Percentiles rank a stretch among this genome's conserved stretches.
phyloP scores from a whole-genome alignment of 805 yeast species.

The Candida jianshihensis region DNA sequence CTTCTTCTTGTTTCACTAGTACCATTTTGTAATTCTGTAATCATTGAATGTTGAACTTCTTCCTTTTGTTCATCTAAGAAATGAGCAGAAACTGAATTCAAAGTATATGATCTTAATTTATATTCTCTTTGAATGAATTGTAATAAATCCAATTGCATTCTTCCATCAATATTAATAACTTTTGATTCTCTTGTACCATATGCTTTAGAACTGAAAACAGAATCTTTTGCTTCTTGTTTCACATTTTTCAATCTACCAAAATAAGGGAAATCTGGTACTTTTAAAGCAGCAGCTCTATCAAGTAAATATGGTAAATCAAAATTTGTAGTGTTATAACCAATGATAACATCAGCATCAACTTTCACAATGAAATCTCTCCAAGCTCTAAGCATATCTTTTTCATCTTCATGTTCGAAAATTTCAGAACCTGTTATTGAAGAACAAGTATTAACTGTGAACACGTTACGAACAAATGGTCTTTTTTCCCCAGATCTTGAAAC shows the following conservation, averaged over 20 bases:
- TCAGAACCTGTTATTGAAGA: slow-evolving; percentile 92
- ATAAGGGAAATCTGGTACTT: slow-evolving; percentile 63
- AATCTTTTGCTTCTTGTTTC: slow-evolving; percentile 72
- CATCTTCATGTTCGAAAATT: slow-evolving; percentile 67
- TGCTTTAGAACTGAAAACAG: slow-evolving; percentile 88
- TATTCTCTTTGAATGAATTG: slow-evolving; percentile 94
- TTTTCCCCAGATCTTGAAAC: slow-evolving; percentile 76
- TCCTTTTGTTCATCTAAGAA: slow-evolving; percentile 94
- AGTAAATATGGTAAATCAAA: slow-evolving; percentile 92
- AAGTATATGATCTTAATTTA: slow-evolving; percentile 87
- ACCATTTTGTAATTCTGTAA: slow-evolving; percentile 91
- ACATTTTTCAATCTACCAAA: slow-evolving; percentile 70
- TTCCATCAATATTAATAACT: slow-evolving; percentile 87
- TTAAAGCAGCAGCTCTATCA: slow-evolving; percentile 76
- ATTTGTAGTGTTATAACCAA: slow-evolving; percentile 92
- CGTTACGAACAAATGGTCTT: slow-evolving; percentile 90
- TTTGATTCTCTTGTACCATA: slow-evolving; percentile 94
- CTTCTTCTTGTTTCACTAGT: slow-evolving; percentile 88
- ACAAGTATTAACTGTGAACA: slow-evolving; percentile 88
- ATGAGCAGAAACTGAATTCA: slow-evolving; percentile 92
- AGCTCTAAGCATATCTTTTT: slow-evolving; percentile 70
- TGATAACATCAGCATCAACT: slow-evolving; percentile 92
- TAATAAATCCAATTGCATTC: slow-evolving; percentile 88
- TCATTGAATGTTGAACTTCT: slow-evolving; percentile 95
- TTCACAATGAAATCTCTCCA: slow-evolving; percentile 85